Evolutionary conservation across 495 filamentous ascomycete species (phyloP).

Genomic region (Monascus purpureus): DNA sequence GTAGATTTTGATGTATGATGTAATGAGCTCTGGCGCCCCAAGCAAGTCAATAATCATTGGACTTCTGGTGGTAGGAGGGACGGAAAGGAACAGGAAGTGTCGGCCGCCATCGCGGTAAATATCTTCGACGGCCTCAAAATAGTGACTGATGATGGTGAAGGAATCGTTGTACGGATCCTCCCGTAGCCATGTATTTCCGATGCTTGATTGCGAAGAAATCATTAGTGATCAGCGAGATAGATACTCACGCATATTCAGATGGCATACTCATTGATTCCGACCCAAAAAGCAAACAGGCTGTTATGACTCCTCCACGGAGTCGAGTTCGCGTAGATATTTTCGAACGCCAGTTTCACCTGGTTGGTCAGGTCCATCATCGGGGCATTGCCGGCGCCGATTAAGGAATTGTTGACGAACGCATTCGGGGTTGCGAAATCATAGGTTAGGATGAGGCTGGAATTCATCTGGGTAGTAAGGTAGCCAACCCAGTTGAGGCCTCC

Average conservation of each 20-base stretch:
- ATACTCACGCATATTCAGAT: no score
- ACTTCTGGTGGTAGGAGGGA: conserved; percentile 56
- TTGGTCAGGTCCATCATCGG: no score
- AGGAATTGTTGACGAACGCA: conserved; percentile 48
- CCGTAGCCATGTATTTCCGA: no score
- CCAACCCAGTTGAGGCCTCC: conserved; percentile 58
- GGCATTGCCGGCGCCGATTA: no score
- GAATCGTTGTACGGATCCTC: no score
- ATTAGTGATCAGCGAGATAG: no score
- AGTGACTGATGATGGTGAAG: conserved; percentile 50
- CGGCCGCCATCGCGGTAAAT: conserved; percentile 52
- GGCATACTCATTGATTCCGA: conserved; percentile 66
- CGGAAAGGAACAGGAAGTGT: conserved; percentile 63
- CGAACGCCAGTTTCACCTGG: no score
- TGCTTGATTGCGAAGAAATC: no score
- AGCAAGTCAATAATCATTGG: conserved; percentile 31
- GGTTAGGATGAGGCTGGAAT: conserved; percentile 41
- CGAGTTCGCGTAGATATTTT: conserved; percentile 15
- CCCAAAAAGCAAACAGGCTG: conserved; percentile 55
- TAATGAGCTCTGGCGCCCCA: conserved; percentile 10
- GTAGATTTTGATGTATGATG: conserved; percentile 17
- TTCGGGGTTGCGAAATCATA: conserved; percentile 61
- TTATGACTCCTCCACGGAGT: conserved; percentile 48
- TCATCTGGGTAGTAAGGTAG: conserved; percentile 49
- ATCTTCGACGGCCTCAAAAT: conserved; percentile 38